phyloP scores from a whole-genome alignment of 2,329 filamentous ascomycete genomes.

The Aspergillus sp. region DNA sequence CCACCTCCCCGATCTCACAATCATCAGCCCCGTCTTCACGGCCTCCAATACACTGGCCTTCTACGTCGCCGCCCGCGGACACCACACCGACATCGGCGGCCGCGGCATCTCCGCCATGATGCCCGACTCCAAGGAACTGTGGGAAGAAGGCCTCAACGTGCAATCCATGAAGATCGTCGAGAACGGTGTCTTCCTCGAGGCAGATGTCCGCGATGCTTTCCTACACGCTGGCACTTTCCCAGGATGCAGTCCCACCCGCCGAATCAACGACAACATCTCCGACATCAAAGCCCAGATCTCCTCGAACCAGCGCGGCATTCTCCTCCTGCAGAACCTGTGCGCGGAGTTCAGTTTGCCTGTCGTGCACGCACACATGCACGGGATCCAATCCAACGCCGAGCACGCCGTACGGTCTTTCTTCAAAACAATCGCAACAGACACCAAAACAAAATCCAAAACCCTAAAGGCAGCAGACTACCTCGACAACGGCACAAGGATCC shows the following conservation, averaged over 20 bases:
- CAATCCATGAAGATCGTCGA: conserved; percentile 63
- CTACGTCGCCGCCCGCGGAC: conserved; percentile 76
- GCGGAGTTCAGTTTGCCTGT: conserved; percentile 69
- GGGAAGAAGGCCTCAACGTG: conserved; percentile 50
- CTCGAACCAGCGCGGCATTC: conserved; percentile 79
- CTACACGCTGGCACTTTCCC: conserved; percentile 69
- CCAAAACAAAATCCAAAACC: conserved; percentile 27
- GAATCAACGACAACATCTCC: conserved; percentile 78
- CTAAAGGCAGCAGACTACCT: conserved; percentile 69
- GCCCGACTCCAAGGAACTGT: conserved; percentile 50
- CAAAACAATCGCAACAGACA: conserved; percentile 68
- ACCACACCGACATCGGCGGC: conserved; percentile 82
- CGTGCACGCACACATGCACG: conserved; percentile 80
- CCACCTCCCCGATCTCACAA: conserved; percentile 79
- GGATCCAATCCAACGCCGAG: conserved; percentile 79
- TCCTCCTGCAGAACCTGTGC: background rate
- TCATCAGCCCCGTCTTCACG: conserved; percentile 73
- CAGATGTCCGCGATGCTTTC: conserved; percentile 69
- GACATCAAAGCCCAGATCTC: conserved; percentile 85
- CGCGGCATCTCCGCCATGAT: conserved; percentile 83
- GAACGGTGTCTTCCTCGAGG: conserved; percentile 75
- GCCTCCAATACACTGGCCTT: conserved; percentile 67
- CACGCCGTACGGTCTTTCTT: conserved; percentile 71
- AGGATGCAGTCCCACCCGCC: conserved; percentile 75
- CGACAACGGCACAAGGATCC: conserved; percentile 81